A percentile compares a stretch with the other conserved stretches of the same genome.
phyloP scores from a whole-genome alignment of 441 rosid genomes.

The Euphorbia corollata region DNA sequence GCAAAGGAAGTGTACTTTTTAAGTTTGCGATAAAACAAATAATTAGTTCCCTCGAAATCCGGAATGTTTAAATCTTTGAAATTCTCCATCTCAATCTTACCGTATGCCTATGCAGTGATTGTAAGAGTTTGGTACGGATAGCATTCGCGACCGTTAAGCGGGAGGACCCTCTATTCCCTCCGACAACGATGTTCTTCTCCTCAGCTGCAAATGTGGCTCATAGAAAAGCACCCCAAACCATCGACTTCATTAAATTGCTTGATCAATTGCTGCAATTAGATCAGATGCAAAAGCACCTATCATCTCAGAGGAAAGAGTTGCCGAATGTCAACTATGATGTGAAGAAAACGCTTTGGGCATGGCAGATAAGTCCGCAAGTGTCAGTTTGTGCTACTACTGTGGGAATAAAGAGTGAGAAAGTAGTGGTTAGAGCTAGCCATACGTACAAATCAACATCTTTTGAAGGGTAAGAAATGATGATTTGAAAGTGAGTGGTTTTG shows the following conservation, averaged over 20 bases:
- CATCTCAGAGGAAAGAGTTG: conserved; percentile 16
- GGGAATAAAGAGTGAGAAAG: conserved; percentile 1
- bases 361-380: conserved; percentile 17
- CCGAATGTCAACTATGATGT: conserved; percentile 12
- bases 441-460: not conserved
- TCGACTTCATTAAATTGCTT: conserved; percentile 8
- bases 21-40: too few relatives aligned
- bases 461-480: not conserved
- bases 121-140: too few relatives aligned
- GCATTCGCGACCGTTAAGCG: not conserved
- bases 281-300: not conserved
- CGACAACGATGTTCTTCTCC: conserved; percentile 1
- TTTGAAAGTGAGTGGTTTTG: not conserved
- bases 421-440: not conserved
- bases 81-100: too few relatives aligned
- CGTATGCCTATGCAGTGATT: too few relatives aligned
- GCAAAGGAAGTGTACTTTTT: too few relatives aligned
- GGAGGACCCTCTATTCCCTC: not conserved
- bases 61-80: too few relatives aligned
- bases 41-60: too few relatives aligned
- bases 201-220: conserved; percentile 10
- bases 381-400: conserved; percentile 9
- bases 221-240: not conserved
- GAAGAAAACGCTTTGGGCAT: conserved; percentile 18
- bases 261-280: conserved; percentile 13